Evolutionary conservation across 257 asterid genomes (phyloP).

Genomic region (Haberlea rhodopensis): DNA sequence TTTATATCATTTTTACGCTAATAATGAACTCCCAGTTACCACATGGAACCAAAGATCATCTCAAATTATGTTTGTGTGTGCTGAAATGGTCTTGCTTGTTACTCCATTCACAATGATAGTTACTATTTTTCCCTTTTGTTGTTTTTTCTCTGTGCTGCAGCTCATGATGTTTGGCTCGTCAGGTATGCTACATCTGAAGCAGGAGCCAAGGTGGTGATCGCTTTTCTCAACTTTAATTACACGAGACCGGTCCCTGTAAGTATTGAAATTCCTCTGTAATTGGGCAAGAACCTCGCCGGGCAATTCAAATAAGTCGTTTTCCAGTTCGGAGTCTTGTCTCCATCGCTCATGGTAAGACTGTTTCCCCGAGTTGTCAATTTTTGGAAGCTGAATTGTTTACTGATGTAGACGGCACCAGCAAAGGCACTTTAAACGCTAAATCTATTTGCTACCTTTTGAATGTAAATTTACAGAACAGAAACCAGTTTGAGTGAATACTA

Average conservation of each 20-base stretch:
- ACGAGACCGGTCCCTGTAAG: slow-evolving; percentile 38
- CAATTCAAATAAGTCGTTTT: too few species aligned
- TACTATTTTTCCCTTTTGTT: slow-evolving; percentile 1
- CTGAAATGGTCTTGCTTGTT: background rate
- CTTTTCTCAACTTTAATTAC: slow-evolving; percentile 28
- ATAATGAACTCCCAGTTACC: background rate
- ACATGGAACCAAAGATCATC: background rate
- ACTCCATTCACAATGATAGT: background rate
- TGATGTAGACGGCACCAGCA: slow-evolving; percentile 34
- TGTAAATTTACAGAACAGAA: slow-evolving; percentile 30
- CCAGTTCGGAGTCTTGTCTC: slow-evolving; percentile 23
- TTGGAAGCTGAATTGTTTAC: slow-evolving; percentile 34
- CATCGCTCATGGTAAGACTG: slow-evolving; percentile 12
- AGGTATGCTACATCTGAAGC: slow-evolving; percentile 53
- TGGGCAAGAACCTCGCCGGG: slow-evolving; percentile 38
- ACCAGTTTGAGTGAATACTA: slow-evolving; percentile 23
- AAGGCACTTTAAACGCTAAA: slow-evolving; percentile 6
- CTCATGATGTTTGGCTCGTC: slow-evolving; percentile 57
- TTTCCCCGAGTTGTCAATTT: slow-evolving; percentile 26
- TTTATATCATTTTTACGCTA: background rate
- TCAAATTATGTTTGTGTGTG: background rate
- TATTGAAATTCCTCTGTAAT: slow-evolving; percentile 38
- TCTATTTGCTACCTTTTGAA: slow-evolving; percentile 24
- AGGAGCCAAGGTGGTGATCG: slow-evolving; percentile 69
- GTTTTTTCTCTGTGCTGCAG: slow-evolving; percentile 26